These are phyloP conservation scores for Amanita muscaria DNA, from an alignment of 768 basidiomycete species.

Conservation along the genomic window DNA sequence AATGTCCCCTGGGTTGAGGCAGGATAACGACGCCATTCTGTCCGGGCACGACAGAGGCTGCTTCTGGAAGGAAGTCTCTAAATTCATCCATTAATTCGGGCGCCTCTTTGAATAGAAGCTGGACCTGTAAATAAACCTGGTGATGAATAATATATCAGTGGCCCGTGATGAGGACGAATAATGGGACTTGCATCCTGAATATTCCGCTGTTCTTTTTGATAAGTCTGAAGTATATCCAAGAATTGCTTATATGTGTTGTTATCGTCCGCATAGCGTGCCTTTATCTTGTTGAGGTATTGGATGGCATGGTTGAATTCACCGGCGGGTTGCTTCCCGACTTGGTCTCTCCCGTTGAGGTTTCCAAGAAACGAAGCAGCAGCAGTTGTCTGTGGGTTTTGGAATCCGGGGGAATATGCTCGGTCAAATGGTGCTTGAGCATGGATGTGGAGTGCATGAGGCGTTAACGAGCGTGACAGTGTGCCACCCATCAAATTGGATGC, in stretches of 20 bases:
- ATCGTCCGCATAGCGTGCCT: constrained; percentile 80
- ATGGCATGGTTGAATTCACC: constrained; percentile 92
- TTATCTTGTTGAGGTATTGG: constrained; percentile 97
- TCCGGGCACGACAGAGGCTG: constrained; percentile 31
- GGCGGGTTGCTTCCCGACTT: constrained; percentile 42
- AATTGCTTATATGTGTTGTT: constrained; percentile 91
- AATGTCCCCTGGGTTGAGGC: constrained; percentile 35
- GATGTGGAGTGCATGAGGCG: constrained; percentile 39
- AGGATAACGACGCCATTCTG: constrained; percentile 38
- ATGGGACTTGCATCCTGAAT: constrained; percentile 52
- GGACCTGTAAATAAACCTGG: constrained; percentile 76
- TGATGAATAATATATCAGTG: too few relatives aligned
- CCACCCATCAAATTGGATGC: constrained; percentile 25
- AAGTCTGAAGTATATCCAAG: constrained; percentile 79
- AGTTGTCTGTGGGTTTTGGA: constrained; percentile 38
- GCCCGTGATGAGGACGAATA: constrained; percentile 1
- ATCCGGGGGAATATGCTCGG: constrained; percentile 36
- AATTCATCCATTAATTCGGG: constrained; percentile 75
- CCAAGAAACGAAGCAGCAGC: constrained; percentile 63
- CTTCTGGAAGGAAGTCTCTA: constrained; percentile 73
- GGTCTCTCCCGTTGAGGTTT: constrained; percentile 43
- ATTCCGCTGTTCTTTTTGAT: constrained; percentile 76
- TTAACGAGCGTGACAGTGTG: constrained; percentile 44
- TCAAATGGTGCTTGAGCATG: constrained; percentile 30
- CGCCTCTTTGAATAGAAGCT: constrained; percentile 72